phyloP scores from a whole-genome alignment of 225 moss, liverwort and hornwort genomes.

The Marchantia polymorpha region DNA sequence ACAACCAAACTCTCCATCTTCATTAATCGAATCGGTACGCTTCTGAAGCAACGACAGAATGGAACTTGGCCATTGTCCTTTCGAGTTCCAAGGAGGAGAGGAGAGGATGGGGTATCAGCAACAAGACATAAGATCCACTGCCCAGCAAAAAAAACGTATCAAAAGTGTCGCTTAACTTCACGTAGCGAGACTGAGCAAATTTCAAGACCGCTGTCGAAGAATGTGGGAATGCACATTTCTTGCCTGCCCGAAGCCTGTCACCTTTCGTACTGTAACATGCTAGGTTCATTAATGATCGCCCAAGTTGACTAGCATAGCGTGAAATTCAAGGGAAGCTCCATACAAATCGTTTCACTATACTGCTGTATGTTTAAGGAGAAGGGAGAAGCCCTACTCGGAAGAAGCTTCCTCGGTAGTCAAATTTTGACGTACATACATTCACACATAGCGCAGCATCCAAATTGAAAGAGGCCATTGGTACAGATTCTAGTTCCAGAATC shows the following conservation, averaged over 20 bases:
- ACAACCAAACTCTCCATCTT: not conserved
- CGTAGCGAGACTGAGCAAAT: not conserved
- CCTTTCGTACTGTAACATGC: not conserved
- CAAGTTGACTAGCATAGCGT: not conserved
- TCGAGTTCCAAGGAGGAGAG: not conserved
- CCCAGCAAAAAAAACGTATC: not conserved
- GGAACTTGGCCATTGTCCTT: not conserved
- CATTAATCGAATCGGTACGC: not conserved
- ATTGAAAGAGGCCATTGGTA: not conserved
- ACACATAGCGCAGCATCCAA: not conserved
- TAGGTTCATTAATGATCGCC: not conserved
- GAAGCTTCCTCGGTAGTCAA: not conserved
- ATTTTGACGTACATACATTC: not conserved
- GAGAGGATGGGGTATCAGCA: no score
- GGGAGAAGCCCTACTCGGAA: not conserved
- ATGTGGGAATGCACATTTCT: not conserved
- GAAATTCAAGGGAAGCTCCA: not conserved
- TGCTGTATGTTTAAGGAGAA: not conserved
- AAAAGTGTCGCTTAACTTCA: not conserved
- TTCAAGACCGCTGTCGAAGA: not conserved
- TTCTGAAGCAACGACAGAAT: not conserved
- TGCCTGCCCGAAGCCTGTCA: not conserved
- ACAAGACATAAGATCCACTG: no score
- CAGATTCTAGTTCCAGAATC: slow-evolving; percentile 1
- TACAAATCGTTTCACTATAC: not conserved